Conservation (phyloP, 306 rosid genomes). For the Prunus davidiana region DNA sequence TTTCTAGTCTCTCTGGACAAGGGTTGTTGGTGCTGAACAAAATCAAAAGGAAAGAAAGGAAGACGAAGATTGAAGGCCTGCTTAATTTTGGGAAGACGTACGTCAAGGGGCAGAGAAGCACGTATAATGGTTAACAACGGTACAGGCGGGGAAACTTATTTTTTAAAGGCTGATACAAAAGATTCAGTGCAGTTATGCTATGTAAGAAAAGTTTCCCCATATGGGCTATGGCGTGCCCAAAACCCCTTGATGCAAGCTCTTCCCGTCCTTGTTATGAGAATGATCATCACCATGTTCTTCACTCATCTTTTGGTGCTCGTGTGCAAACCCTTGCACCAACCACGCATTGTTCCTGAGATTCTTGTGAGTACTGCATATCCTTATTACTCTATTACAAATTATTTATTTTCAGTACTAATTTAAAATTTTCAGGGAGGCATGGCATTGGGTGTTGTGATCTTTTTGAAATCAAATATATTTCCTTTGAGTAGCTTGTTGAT, state of each 20-base stretch:
- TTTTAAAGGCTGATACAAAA: neutral
- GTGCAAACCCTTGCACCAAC: slow-evolving; percentile 32
- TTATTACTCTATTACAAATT: neutral
- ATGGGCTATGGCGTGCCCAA: slow-evolving; percentile 29
- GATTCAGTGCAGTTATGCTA: slow-evolving; percentile 17
- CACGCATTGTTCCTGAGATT: slow-evolving; percentile 33
- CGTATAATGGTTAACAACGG: neutral
- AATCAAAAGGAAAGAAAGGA: neutral
- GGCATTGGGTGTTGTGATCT: too few species aligned
- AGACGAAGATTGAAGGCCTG: neutral
- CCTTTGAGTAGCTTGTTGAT: too few species aligned
- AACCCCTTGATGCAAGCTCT: slow-evolving; percentile 24
- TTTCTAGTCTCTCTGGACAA: neutral
- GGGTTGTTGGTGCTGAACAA: neutral
- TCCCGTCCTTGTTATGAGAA: slow-evolving; percentile 29
- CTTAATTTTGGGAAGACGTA: neutral
- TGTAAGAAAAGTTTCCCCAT: slow-evolving; percentile 1
- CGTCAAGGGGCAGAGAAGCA: neutral
- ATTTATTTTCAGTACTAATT: too few species aligned
- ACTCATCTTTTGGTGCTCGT: slow-evolving; percentile 16
- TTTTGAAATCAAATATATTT: too few species aligned
- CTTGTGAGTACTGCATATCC: slow-evolving; percentile 18
- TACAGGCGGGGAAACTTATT: neutral
- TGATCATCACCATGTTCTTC: slow-evolving; percentile 20
- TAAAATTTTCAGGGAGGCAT: too few species aligned